These are phyloP conservation scores for Coriolopsis trogii DNA, from an alignment of 1,284 basidiomycete genomes.

Conservation along the genomic window DNA sequence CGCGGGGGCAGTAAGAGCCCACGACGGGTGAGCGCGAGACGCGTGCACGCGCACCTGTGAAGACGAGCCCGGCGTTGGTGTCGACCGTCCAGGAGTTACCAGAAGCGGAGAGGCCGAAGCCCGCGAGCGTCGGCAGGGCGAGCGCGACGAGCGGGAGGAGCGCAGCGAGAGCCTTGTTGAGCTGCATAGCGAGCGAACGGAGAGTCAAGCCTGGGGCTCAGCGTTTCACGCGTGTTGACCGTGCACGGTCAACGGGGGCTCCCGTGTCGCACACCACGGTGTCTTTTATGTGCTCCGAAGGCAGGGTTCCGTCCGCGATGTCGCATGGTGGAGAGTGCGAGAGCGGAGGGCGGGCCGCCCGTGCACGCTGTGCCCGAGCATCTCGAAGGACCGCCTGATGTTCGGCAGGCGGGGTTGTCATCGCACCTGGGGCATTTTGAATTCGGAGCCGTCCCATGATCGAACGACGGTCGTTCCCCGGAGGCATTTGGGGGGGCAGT, in stretches of 20 bases:
- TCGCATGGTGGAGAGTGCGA: too few species aligned
- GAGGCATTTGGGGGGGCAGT: too few species aligned
- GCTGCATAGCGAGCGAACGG: not conserved
- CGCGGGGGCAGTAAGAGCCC: too few species aligned
- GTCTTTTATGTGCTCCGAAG: too few species aligned
- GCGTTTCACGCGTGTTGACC: too few species aligned
- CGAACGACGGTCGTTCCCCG: not conserved
- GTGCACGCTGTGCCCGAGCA: too few species aligned
- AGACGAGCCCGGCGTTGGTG: slow-evolving; percentile 47
- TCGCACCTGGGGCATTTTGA: not conserved
- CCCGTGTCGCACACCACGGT: too few species aligned
- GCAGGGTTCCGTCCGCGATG: too few species aligned
- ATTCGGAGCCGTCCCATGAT: not conserved
- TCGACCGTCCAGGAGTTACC: slow-evolving; percentile 46
- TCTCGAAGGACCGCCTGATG: slow-evolving; percentile 1
- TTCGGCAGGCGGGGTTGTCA: slow-evolving; percentile 3
- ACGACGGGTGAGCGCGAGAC: too few species aligned
- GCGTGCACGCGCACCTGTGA: slow-evolving; percentile 47
- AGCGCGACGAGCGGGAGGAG: not conserved
- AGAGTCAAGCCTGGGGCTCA: too few species aligned
- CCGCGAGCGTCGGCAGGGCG: slow-evolving; percentile 36
- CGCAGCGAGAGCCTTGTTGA: not conserved
- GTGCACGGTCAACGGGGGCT: too few species aligned
- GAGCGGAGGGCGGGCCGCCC: too few species aligned
- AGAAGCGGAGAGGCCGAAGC: slow-evolving; percentile 47